Base-by-base conservation (phyloP, 441 rosid genomes). In the Populus hybrid region DNA sequence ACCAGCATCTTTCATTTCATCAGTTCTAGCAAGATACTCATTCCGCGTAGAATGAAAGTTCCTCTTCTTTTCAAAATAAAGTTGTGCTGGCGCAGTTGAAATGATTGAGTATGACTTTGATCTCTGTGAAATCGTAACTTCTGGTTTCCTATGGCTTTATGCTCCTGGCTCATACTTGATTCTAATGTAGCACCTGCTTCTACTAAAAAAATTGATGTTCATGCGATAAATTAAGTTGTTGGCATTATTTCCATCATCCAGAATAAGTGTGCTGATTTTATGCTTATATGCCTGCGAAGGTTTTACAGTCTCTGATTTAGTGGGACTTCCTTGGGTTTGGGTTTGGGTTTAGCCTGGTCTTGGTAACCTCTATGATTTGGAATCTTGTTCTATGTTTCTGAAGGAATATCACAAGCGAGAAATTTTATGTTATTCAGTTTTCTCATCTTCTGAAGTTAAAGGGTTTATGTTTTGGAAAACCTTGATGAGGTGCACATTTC, bases 51-150 rank as follows among this genome's bases (percentile, higher is more conserved):
- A 57, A 63, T 18, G n/a, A 9, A n/a, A 14, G 10, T n/a, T 36
- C 8, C 28, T 70, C 28, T 32, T 10, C 6, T 40, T 70, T 70
- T 70, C 50, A 59, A 75, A 76, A 76, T 57, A 69, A 34, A 14
- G 66, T 5, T 50, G 50, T n/a, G 34, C n/a, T 53, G 26, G 9
- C 3, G 16, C 9, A 59, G 34, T 26, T 38, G 16, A 38, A 71
- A 14, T 64, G 32, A 6, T 23, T 38, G 24, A 61, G 3, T 26
- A 6, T 70, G 66, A 23, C 14, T 59, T 61, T 63, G 16, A 12
- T 70, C 14, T 70, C 14, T 4, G n/a, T 63, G 75, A 38, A 50
- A 35, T 23, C 63, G 26, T 32, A 35, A 24, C 34, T 72, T 57
- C 32, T 34, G 11, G 36, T 21, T 23, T 30, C 23, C 16, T 42